phyloP scores from a whole-genome alignment of 139 green algal genomes.

The Micractinium conductrix region DNA sequence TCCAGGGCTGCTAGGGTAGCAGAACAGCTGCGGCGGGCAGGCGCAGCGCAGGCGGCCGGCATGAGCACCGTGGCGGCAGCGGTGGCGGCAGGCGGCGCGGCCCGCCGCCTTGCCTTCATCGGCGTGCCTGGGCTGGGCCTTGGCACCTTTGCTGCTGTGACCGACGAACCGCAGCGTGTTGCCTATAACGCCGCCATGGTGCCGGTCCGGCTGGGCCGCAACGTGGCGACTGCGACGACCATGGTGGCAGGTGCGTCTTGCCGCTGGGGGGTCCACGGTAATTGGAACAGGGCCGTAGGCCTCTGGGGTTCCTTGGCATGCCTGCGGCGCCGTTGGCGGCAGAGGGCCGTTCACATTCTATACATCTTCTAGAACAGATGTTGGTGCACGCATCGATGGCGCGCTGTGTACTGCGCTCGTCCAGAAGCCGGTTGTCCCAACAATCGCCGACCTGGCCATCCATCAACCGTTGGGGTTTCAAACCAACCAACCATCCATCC shows the following conservation, averaged over 20 bases:
- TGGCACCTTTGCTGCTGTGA: slow-evolving; percentile 5
- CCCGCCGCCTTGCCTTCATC: neutral
- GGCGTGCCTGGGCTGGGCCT: neutral
- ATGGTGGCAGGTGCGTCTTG: slow-evolving; percentile 41
- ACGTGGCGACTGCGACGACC: slow-evolving; percentile 31
- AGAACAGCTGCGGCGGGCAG: neutral
- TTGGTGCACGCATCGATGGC: too few species aligned
- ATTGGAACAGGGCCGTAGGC: too few species aligned
- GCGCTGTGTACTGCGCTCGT: too few species aligned
- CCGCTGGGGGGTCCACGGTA: too few species aligned
- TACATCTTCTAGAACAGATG: too few species aligned
- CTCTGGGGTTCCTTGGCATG: too few species aligned
- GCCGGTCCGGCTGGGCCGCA: slow-evolving; percentile 37
- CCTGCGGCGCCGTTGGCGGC: too few species aligned
- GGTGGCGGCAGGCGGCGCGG: neutral
- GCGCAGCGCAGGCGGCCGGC: neutral
- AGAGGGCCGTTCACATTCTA: too few species aligned
- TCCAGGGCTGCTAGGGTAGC: neutral
- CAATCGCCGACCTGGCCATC: too few species aligned
- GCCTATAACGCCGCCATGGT: slow-evolving; percentile 27
- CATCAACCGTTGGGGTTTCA: too few species aligned
- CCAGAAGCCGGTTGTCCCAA: too few species aligned
- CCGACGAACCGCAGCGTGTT: slow-evolving; percentile 25
- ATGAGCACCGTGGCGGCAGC: neutral
- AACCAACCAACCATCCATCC: too few species aligned